Percentiles rank a stretch among this genome's conserved stretches.
These are phyloP conservation scores for Phyllosticta ampelicida DNA, from an alignment of 2,329 filamentous ascomycete genomes.

Conservation along the genomic window DNA sequence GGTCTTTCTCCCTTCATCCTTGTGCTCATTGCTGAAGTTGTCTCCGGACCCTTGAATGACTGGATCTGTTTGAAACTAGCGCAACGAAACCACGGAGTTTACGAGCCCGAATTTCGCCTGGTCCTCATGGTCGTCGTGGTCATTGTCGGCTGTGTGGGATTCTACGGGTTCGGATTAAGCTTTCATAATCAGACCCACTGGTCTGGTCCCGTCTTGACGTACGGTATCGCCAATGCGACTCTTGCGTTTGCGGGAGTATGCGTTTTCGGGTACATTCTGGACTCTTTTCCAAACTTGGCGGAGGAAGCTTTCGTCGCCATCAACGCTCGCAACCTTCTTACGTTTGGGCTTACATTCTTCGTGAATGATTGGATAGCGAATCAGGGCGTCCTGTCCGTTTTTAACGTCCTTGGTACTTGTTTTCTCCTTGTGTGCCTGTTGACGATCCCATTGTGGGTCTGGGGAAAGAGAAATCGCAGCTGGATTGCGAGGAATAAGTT, in stretches of 20 bases:
- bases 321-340: constrained; percentile 39
- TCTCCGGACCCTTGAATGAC: constrained; percentile 37
- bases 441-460: constrained; percentile 41
- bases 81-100: constrained; percentile 18
- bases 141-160: constrained; percentile 24
- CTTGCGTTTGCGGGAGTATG: constrained; percentile 17
- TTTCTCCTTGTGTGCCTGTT: constrained; percentile 36
- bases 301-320: constrained; percentile 44
- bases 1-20: constrained; percentile 42
- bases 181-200: constrained; percentile 15
- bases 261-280: constrained; percentile 42
- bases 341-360: constrained; percentile 36
- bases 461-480: constrained; percentile 36
- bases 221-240: constrained; percentile 38
- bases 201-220: constrained; percentile 11
- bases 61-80: constrained; percentile 25
- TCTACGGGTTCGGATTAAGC: constrained; percentile 33
- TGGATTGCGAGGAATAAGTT: constrained; percentile 33
- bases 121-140: constrained; percentile 21
- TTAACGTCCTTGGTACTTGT: constrained; percentile 20
- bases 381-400: constrained; percentile 19
- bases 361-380: constrained; percentile 23
- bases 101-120: constrained; percentile 20
- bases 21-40: constrained; percentile 35
- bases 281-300: constrained; percentile 36